Conservation (phyloP, 495 filamentous ascomycete species). For the Aspergillus cavernicola region DNA sequence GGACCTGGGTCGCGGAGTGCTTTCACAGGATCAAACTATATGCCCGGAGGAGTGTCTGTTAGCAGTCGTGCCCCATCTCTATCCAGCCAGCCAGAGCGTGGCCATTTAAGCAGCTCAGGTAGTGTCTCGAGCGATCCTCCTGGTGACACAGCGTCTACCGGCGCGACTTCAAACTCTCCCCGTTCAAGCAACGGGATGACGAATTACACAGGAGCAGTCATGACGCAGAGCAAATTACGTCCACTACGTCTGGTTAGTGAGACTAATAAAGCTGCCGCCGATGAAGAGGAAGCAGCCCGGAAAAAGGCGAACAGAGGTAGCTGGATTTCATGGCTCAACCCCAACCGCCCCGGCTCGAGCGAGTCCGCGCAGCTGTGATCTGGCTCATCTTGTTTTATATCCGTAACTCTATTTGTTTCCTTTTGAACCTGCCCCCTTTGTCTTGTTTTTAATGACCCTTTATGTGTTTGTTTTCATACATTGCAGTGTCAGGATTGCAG, state of each 20-base stretch:
- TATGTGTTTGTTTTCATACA: neutral
- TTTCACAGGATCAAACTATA: conserved; percentile 41
- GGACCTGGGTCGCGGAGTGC: conserved; percentile 44
- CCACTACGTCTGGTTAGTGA: conserved; percentile 77
- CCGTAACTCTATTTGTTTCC: neutral
- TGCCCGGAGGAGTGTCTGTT: conserved; percentile 38
- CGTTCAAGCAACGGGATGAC: conserved; percentile 53
- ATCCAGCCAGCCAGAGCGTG: conserved; percentile 42
- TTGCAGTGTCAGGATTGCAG: neutral
- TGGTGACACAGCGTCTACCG: conserved; percentile 44
- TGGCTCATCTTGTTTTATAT: neutral
- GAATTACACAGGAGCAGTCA: conserved; percentile 54
- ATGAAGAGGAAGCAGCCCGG: conserved; percentile 48
- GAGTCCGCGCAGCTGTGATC: conserved; percentile 13
- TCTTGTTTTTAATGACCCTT: conserved; percentile 1
- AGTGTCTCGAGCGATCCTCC: conserved; percentile 59
- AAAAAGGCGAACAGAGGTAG: conserved; percentile 59
- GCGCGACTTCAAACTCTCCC: conserved; percentile 52
- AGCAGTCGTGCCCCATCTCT: conserved; percentile 50
- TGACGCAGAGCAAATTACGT: conserved; percentile 74
- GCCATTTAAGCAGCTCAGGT: conserved; percentile 51
- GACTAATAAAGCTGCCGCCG: conserved; percentile 34
- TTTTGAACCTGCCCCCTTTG: neutral
- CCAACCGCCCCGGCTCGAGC: conserved; percentile 34
- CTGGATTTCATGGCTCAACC: conserved; percentile 61